Evolutionary conservation across 257 asterid genomes (phyloP), one percentile per base, ranked within the genome.

Genomic region (Petunia secreta): DNA sequence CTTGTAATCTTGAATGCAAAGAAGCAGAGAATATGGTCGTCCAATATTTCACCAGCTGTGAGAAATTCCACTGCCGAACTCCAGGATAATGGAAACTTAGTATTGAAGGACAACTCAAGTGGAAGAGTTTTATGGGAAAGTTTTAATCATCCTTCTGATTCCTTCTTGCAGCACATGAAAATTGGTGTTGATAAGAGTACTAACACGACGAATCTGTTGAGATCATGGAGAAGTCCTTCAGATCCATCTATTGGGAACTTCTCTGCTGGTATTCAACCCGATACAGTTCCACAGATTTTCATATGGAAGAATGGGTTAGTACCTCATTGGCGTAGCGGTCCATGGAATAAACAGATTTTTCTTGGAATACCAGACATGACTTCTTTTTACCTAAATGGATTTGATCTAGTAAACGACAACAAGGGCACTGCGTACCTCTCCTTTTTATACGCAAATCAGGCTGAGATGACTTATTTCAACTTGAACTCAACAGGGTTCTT

Each of bases 181-280:
- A 67, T 89, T 57, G 77, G 75, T 1, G 25, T 25, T 25, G 25
- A 25, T 25, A 25, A 25, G 25, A 25, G 25, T 25, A 25, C 25
- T 25, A 25, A 25, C 25, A 25, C 25, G 25, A 78, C 80, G 67
- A 82, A 82, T 73, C 80, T 83, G 0, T 11, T 89, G 5, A 79
- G 63, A 0, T 84, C 95, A 0, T 91, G 95, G 93, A 57, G 75
- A 48, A 79, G 84, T 1, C 39, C 46, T 6, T 55, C 63, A 39
- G 91, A 91, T 69, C 93, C 95, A 55, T 88, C 83, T 0, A 6
- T 5, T 9, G 95, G 95, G 11, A 82, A 77, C 15, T 89, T 85
- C 82, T 82, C 88, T 3, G 0, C 3, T 0, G 84, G 84, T 9
- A 2, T 82, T 80, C 54, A 86, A 73, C 0, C 76, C 79, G 2